A percentile compares a stretch with the other conserved stretches of the same genome.
Evolutionary conservation across 495 filamentous ascomycete species (phyloP).

Genomic region (Aspergillus kassunensis): DNA sequence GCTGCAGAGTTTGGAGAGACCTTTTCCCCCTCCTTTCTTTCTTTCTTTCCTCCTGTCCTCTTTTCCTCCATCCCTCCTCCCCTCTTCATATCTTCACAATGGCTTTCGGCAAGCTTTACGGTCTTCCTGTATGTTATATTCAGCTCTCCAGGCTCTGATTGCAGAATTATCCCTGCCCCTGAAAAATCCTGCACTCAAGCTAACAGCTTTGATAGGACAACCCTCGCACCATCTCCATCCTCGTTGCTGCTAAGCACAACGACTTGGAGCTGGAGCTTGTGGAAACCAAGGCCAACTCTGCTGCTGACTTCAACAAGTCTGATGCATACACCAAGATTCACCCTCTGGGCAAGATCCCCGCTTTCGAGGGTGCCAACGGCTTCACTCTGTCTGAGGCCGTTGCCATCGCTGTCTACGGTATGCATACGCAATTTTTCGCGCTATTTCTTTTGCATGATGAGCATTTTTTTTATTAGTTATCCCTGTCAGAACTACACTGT

Average conservation of each 20-base stretch:
- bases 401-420: conserved; percentile 96
- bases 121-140: conserved; percentile 63
- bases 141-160: conserved; percentile 6
- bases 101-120: conserved; percentile 96
- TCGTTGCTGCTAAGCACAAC: conserved; percentile 94
- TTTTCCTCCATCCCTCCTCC: conserved; percentile 31
- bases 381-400: conserved; percentile 85
- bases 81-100: conserved; percentile 52
- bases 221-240: conserved; percentile 80
- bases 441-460: conserved; percentile 62
- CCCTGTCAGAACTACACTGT: conserved; percentile 95
- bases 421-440: conserved; percentile 34
- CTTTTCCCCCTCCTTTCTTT: conserved; percentile 32
- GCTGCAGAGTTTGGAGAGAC: conserved; percentile 4
- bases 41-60: conserved; percentile 26
- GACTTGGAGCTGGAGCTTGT: conserved; percentile 84
- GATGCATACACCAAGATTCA: conserved; percentile 82
- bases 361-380: conserved; percentile 90
- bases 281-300: conserved; percentile 49
- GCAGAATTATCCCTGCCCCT: neutral
- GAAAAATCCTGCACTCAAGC: conserved; percentile 1
- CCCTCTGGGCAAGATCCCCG: conserved; percentile 83
- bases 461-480: conserved; percentile 84
- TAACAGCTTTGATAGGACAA: conserved; percentile 59
- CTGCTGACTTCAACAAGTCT: conserved; percentile 33